Evolutionary conservation across 352 stramenopile species (phyloP).

Genomic region (Thalassiosira hispida): DNA sequence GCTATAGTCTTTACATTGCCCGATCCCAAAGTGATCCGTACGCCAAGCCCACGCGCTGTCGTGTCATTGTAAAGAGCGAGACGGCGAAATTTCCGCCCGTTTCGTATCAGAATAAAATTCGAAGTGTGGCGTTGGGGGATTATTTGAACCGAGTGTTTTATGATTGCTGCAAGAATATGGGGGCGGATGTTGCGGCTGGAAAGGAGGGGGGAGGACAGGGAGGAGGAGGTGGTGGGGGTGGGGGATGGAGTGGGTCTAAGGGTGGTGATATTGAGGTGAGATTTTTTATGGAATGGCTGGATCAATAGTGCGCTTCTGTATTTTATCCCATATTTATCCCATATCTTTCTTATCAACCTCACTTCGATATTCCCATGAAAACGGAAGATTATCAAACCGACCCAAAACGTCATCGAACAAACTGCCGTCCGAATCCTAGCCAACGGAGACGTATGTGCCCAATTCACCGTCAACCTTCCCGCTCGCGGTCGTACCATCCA

Average conservation of each 20-base stretch:
- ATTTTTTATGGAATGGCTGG: neutral
- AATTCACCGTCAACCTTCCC: conserved; percentile 95
- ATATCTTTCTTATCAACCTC: neutral
- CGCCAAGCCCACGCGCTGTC: conserved; percentile 92
- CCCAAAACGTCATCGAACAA: conserved; percentile 93
- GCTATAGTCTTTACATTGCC: conserved; percentile 91
- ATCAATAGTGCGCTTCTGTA: neutral
- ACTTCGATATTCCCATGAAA: neutral
- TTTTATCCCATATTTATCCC: neutral
- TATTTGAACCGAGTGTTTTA: conserved; percentile 90
- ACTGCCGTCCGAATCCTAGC: conserved; percentile 88
- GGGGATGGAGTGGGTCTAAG: conserved; percentile 84
- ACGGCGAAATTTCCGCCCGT: conserved; percentile 88
- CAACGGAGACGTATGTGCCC: conserved; percentile 88
- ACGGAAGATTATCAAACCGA: conserved; percentile 88
- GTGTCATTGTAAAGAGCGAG: conserved; percentile 87
- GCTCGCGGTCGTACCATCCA: conserved; percentile 92
- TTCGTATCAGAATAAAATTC: conserved; percentile 86
- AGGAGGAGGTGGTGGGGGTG: conserved; percentile 18
- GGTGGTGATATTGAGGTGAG: conserved; percentile 91
- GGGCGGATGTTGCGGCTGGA: conserved; percentile 67
- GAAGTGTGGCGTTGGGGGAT: conserved; percentile 90
- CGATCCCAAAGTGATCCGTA: conserved; percentile 95
- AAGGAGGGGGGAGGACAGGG: conserved; percentile 80
- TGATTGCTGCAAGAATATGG: conserved; percentile 80